A percentile compares a stretch with the other conserved stretches of the same genome.
These are phyloP conservation scores for Schwanniomyces etchellsii DNA, from an alignment of 1,139 yeast genomes.

Conservation along the genomic window DNA sequence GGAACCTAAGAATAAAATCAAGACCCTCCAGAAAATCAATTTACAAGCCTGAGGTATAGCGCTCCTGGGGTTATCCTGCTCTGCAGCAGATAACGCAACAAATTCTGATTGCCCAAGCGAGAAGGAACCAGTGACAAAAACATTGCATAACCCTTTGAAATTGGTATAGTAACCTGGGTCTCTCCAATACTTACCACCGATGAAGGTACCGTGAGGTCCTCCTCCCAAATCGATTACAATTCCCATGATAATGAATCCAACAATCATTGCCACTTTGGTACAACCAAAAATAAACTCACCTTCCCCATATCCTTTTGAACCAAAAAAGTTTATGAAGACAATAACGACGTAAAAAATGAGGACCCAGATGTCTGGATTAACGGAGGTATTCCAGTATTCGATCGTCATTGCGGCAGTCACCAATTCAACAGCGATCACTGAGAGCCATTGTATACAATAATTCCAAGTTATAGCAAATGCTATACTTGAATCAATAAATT, in stretches of 20 bases:
- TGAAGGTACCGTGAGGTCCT: constrained; percentile 13
- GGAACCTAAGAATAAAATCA: constrained; percentile 27
- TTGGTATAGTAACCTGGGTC: constrained; percentile 21
- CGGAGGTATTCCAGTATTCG: constrained; percentile 24
- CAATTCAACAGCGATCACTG: constrained; percentile 36
- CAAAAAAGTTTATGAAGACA: constrained; percentile 18
- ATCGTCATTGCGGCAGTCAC: constrained; percentile 38
- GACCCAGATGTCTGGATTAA: constrained; percentile 25
- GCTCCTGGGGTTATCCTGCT: constrained; percentile 27
- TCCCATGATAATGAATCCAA: constrained; percentile 25
- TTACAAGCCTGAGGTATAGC: constrained; percentile 29
- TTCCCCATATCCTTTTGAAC: constrained; percentile 26
- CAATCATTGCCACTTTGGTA: constrained; percentile 15
- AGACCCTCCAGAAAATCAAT: constrained; percentile 27
- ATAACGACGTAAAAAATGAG: constrained; percentile 22
- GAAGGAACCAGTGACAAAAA: constrained; percentile 25
- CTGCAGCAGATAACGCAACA: constrained; percentile 30
- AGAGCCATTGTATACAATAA: constrained; percentile 38
- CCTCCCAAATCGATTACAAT: constrained; percentile 25
- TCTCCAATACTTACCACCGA: constrained; percentile 28
- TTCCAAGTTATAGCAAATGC: constrained; percentile 40
- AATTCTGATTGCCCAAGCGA: constrained; percentile 25
- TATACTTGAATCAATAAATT: constrained; percentile 31
- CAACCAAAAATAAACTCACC: constrained; percentile 25
- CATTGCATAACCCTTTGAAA: constrained; percentile 26